Percentiles rank a stretch among this genome's conserved stretches.
Conservation (phyloP, 2,329 filamentous ascomycete species). For the Neopestalotiopsis sp. region DNA sequence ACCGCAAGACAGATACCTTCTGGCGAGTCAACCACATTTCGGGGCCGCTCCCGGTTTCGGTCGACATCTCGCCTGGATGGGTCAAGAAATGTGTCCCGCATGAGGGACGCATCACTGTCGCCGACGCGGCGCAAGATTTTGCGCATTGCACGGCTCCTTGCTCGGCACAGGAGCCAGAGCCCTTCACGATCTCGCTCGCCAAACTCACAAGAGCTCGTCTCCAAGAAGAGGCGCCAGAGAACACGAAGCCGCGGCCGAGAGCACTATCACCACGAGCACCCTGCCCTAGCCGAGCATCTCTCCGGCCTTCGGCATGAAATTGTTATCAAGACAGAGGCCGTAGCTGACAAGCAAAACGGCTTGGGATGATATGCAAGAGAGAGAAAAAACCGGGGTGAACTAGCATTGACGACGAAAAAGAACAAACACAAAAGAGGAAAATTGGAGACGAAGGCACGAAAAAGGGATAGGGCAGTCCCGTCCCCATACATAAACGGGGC, state of each 20-base stretch:
- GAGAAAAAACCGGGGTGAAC: background rate
- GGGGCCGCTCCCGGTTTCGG: constrained; percentile 47
- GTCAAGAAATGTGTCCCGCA: constrained; percentile 33
- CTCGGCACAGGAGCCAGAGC: constrained; percentile 49
- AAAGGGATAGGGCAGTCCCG: background rate
- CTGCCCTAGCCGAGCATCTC: constrained; percentile 24
- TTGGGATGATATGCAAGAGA: background rate
- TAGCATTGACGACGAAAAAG: background rate
- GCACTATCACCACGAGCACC: constrained; percentile 24
- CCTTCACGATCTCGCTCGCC: constrained; percentile 43
- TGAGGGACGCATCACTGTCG: constrained; percentile 38
- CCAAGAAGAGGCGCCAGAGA: constrained; percentile 41
- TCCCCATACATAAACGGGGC: background rate
- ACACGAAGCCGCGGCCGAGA: constrained; percentile 43
- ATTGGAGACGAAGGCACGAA: background rate
- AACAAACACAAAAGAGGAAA: background rate
- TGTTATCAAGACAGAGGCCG: constrained; percentile 25
- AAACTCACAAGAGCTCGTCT: constrained; percentile 25
- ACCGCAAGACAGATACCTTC: constrained; percentile 36
- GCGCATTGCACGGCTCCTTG: constrained; percentile 43
- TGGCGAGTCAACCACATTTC: constrained; percentile 44
- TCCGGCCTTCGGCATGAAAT: constrained; percentile 34
- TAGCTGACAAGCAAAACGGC: constrained; percentile 6
- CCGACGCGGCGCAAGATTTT: constrained; percentile 49
- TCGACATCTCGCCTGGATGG: constrained; percentile 40